Evolutionary conservation across 306 rosid species (phyloP), one percentile per base, ranked within the genome.

Genomic region (Rosa chinensis): DNA sequence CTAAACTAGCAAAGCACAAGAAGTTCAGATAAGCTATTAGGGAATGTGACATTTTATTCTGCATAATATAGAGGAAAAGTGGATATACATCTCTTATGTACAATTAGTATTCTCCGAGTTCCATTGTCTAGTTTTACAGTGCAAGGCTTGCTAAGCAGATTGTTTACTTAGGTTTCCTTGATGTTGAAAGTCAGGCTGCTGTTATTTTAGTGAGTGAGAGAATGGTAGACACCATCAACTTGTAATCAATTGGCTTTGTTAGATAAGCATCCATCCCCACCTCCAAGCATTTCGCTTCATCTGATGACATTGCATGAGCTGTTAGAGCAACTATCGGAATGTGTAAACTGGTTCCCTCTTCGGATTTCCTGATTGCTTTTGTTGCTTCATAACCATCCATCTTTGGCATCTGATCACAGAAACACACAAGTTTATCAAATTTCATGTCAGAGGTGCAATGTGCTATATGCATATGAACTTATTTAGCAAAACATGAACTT

Each of bases 201-300:
- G 87, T 20, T 73, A 59, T 80, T 80, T 80, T 86, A 28, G 97
- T 90, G 92, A 93, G 97, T 74, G 99, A 91, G 70, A 93, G 96
- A 74, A 96, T 96, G 88, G 99, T 96, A 58, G 96, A 93, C 25
- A 96, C 97, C 99, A 93, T 96, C 70, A 85, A 77, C 86, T 96
- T 96, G 92, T 88, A 91, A 82, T 96, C 97, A 82, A 96, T 96
- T 64, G 99, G 99, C 83, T 96, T 96, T 71, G 99, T 96, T 61
- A 96, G 84, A 78, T 96, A 96, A 79, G 99, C 99, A 91, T 96
- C 99, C 99, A 96, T 96, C 62, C 99, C 99, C 77, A 96, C 99
- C 80, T 96, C 92, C 83, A 96, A 79, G 90, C 99, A 96, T 82
- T 96, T 96, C 39, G 98, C 97, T 87, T 96, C 98, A 88, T 96